These are phyloP conservation scores for Balamuthia mandrillaris DNA, from an alignment of 208 protist species.

Conservation along the genomic window DNA sequence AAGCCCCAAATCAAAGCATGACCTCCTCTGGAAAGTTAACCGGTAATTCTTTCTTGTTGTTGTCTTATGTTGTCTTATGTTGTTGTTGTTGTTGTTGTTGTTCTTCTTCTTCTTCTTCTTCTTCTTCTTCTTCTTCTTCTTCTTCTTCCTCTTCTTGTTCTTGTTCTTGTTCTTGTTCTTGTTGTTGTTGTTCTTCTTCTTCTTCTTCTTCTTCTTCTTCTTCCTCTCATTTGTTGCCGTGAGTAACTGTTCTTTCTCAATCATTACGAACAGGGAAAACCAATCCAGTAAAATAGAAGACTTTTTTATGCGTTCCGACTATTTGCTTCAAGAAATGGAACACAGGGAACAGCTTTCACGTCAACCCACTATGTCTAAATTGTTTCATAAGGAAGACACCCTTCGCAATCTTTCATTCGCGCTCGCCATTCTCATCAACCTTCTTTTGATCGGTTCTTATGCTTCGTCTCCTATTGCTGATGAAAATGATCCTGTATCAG, in stretches of 20 bases:
- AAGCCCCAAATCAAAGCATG: not conserved
- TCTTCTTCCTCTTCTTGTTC: too few relatives aligned
- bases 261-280: not conserved
- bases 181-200: too few relatives aligned
- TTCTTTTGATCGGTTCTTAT: not conserved
- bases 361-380: not conserved
- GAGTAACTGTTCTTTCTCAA: too few relatives aligned
- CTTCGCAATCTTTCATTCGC: not conserved
- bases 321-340: not conserved
- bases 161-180: too few relatives aligned
- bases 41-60: not conserved
- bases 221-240: too few relatives aligned
- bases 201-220: too few relatives aligned
- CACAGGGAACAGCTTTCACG: not conserved
- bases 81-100: too few relatives aligned
- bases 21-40: conserved; percentile 5
- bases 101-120: too few relatives aligned
- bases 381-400: not conserved
- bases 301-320: not conserved
- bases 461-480: too few relatives aligned
- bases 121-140: too few relatives aligned
- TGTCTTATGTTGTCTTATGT: not conserved
- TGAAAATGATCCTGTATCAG: too few relatives aligned
- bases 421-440: not conserved
- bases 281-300: not conserved